Percentiles rank a stretch among this genome's conserved stretches.
Conservation (phyloP, 139 green algal genomes). For the Helicosporidium sp. region DNA sequence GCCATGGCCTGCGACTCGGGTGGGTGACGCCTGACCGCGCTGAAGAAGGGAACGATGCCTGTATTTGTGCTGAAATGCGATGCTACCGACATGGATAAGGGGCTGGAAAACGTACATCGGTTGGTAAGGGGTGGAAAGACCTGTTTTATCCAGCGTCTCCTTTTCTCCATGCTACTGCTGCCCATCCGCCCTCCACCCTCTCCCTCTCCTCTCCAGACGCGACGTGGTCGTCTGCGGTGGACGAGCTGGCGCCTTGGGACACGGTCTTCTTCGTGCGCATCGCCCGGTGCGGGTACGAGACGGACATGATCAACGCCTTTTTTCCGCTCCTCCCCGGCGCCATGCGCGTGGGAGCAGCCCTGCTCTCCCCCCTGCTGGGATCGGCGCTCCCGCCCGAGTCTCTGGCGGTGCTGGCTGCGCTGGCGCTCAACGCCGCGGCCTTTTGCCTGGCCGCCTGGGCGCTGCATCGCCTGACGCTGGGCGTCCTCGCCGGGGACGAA, state of each 20-base stretch:
- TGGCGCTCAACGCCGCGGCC: conserved; percentile 19
- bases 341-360: conserved; percentile 2
- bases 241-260: conserved; percentile 51
- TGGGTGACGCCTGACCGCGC: too few species aligned
- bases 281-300: conserved; percentile 61
- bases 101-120: too few species aligned
- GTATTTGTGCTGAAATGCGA: too few species aligned
- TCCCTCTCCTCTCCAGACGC: too few species aligned
- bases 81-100: neutral
- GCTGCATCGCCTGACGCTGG: conserved; percentile 8
- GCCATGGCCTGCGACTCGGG: neutral
- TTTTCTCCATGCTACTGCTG: neutral
- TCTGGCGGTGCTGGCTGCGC: conserved; percentile 1
- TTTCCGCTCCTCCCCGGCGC: conserved; percentile 54
- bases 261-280: conserved; percentile 56
- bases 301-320: conserved; percentile 78
- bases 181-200: neutral
- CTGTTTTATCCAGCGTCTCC: neutral
- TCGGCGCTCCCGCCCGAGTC: neutral
- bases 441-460: conserved; percentile 17
- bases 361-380: neutral
- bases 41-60: too few species aligned
- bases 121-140: neutral
- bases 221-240: too few species aligned
- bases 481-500: conserved; percentile 15